Evolutionary conservation across 257 asterid species (phyloP), one percentile per base, ranked within the genome.

Genomic region (Nicotiana sylvestris): DNA sequence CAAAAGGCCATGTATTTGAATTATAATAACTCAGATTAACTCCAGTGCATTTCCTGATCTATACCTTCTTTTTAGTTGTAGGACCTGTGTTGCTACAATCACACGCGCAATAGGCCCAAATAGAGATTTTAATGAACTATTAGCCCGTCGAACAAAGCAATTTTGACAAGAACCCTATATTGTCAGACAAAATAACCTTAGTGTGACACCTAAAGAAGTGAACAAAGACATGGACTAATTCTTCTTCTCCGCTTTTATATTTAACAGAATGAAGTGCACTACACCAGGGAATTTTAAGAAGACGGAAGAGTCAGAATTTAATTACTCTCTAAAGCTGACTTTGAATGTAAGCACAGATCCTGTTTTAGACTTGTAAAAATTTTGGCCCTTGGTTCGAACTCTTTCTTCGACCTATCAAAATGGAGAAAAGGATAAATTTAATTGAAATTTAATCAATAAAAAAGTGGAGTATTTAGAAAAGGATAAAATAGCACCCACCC

Each of bases 311-410:
- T 82, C 57, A 56, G 83, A 83, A 81, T 77, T 43, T 39, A 84
- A 85, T 94, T 94, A 95, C 99, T 95, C 97, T 92, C 98, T 91
- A 86, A 95, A 95, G 99, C 96, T 95, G 89, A 95, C 99, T 95
- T 95, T 95, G 90, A 95, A 95, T 57, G 99, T 96, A 85, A 95
- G 89, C 81, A 95, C 91, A 35, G 99, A 94, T 87, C 98, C 98
- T 0, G 98, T 86, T 89, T 95, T 95, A 85, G 99, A 92, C 89
- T 94, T 94, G 66, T 91, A 89, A 82, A 94, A 88, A 82, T 90
- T 88, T 60, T 76, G 88, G 72, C 98, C 98, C 90, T 91, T 95
- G 89, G 64, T 85, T 81, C 95, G 95, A 86, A 93, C 97, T 87
- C 98, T 92, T 87, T 94, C 98, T 91, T 95, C 98, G 65, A 95